Percentiles rank a stretch among this genome's conserved stretches.
These are phyloP conservation scores for Metschnikowia peoriensis DNA, from an alignment of 805 yeast genomes.

Conservation along the genomic window DNA sequence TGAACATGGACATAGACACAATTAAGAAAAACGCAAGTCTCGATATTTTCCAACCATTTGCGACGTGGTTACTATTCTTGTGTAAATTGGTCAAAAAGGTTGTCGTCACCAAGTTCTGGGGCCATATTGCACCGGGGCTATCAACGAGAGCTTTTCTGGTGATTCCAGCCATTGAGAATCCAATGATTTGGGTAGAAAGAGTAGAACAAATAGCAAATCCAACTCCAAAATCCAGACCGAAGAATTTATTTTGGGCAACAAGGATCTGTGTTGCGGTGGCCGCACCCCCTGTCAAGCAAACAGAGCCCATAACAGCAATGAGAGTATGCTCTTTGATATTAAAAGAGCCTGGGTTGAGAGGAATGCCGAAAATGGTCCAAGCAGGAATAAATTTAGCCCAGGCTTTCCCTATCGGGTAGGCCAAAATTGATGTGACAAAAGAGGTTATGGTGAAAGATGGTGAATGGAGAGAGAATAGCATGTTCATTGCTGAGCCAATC, in stretches of 20 bases:
- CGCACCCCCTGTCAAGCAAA: constrained; percentile 20
- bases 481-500: constrained; percentile 28
- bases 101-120: constrained; percentile 21
- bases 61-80: constrained; percentile 10
- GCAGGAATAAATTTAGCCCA: constrained; percentile 18
- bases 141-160: constrained; percentile 22
- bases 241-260: constrained; percentile 19
- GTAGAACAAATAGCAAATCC: constrained; percentile 29
- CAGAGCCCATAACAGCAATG: constrained; percentile 15
- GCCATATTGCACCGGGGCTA: constrained; percentile 17
- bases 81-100: constrained; percentile 21
- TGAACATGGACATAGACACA: constrained; percentile 10
- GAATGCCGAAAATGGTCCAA: constrained; percentile 14
- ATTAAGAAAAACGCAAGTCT: constrained; percentile 18
- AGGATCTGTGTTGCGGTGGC: constrained; percentile 21
- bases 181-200: constrained; percentile 29
- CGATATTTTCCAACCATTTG: constrained; percentile 17
- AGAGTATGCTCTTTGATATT: constrained; percentile 15
- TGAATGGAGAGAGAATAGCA: constrained; percentile 25
- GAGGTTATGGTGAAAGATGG: constrained; percentile 25
- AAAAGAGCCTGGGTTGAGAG: constrained; percentile 24
- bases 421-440: constrained; percentile 25
- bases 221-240: constrained; percentile 15
- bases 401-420: constrained; percentile 24
- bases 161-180: constrained; percentile 28